Evolutionary conservation across 345 rosid species (phyloP).

Genomic region (Citrus hindsii): DNA sequence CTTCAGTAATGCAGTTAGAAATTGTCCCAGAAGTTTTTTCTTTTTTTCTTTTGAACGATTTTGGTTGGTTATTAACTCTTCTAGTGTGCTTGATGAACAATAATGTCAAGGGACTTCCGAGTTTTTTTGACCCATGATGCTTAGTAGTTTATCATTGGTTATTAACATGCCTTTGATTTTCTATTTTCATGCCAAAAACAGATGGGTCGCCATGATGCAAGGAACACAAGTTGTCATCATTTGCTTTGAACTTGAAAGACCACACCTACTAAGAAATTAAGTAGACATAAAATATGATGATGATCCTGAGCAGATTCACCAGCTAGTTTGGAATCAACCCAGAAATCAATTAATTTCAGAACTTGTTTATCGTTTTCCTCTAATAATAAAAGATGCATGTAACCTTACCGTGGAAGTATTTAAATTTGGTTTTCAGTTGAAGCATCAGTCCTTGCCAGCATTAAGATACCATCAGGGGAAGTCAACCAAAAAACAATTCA

Average conservation of each 20-base stretch:
- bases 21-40: background rate
- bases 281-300: conserved; percentile 7
- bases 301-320: conserved; percentile 11
- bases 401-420: background rate
- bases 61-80: background rate
- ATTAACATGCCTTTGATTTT: background rate
- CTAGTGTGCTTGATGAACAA: background rate
- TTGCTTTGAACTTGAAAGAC: background rate
- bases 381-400: background rate
- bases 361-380: background rate
- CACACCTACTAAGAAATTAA: background rate
- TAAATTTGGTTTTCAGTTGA: background rate
- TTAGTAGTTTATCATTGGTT: background rate
- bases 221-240: conserved; percentile 5
- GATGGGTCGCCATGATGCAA: conserved; percentile 3
- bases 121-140: background rate
- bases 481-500: conserved; percentile 14
- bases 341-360: background rate
- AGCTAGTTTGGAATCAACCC: conserved; percentile 6
- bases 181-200: background rate
- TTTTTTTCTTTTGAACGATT: background rate
- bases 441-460: conserved; percentile 1
- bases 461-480: background rate
- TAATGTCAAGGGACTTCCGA: background rate
- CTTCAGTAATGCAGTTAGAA: conserved; percentile 14